These are phyloP conservation scores for Geotrichum aggregatum DNA, from an alignment of 1,139 yeast species.

Conservation along the genomic window DNA sequence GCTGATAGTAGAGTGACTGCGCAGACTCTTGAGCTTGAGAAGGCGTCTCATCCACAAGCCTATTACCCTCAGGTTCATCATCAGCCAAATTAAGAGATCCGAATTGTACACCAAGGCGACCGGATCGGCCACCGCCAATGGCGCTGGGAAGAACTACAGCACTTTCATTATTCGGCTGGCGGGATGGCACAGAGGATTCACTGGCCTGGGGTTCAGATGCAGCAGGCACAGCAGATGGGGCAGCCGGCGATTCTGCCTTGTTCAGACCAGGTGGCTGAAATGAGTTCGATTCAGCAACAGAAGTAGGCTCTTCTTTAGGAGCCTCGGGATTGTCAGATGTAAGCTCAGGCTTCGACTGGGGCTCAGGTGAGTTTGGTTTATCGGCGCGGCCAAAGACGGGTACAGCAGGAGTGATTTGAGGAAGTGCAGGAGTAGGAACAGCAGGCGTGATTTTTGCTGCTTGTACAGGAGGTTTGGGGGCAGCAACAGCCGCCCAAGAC, in stretches of 20 bases:
- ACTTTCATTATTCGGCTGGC: constrained; percentile 44
- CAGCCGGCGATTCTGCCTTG: constrained; percentile 18
- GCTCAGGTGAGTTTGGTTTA: constrained; percentile 27
- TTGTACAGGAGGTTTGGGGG: constrained; percentile 33
- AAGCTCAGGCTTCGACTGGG: constrained; percentile 31
- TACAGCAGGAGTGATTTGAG: constrained; percentile 19
- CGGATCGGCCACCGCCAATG: constrained; percentile 45
- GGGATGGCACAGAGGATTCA: constrained; percentile 18
- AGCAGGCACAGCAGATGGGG: constrained; percentile 19
- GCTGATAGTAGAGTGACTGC: constrained; percentile 19
- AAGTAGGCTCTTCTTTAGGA: constrained; percentile 19
- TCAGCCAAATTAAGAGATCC: constrained; percentile 53
- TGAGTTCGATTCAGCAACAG: constrained; percentile 19
- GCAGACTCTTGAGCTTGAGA: constrained; percentile 26
- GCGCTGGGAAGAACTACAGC: constrained; percentile 65
- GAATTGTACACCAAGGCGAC: constrained; percentile 64
- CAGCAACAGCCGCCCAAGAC: constrained; percentile 45
- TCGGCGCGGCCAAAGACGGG: constrained; percentile 22
- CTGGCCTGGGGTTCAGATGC: too few species aligned
- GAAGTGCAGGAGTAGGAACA: constrained; percentile 23
- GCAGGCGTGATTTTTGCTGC: constrained; percentile 24
- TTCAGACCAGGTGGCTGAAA: constrained; percentile 15
- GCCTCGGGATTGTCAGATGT: constrained; percentile 19
- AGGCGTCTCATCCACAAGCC: constrained; percentile 29
- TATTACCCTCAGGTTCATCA: constrained; percentile 28